Evolutionary conservation across 1,139 yeast species (phyloP), one percentile per base, ranked within the genome.

Genomic region (Kazachstania sp.): DNA sequence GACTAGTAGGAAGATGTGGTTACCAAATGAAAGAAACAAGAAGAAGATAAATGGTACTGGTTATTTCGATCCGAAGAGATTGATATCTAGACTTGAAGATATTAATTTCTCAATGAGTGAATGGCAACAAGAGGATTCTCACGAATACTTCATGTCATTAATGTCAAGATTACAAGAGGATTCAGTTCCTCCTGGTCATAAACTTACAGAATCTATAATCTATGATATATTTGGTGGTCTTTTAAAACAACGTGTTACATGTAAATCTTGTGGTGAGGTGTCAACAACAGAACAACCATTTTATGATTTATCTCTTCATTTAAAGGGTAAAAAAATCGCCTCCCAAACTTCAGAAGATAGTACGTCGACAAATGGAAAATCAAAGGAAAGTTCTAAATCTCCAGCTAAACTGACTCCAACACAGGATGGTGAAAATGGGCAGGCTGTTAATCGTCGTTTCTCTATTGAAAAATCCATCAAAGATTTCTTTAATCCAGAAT

Each of bases 51-150:
- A 58, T 3, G 71, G 73, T 51, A 3, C 41, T 15, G 41, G 34
- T 13, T 81, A 73, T 57, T 71, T 83, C 49, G 81, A 86, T 61
- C 97, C 97, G 4, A 79, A 81, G 56, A 79, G 77, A 57, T 72
- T 90, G 56, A 82, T 88, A 47, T 73, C 74, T 46, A 73, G 92
- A 52, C 70, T 90, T 49, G 86, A 78, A 45, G 95, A 87, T 57
- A 87, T 90, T 59, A 90, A 90, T 65, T 87, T 95, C 63, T 84
- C 86, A 94, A 87, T 90, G 95, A 81, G 90, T 37, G 92, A 83
- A 63, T 88, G 95, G 95, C 90, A 87, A 65, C 98, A 92, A 66
- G 97, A 92, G 67, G 99, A 92, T 65, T 85, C 96, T 1, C 99
- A 92, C 66, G 99, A 92, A 66, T 92, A 90, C 66, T 86, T 82